phyloP scores from a whole-genome alignment of 2,329 filamentous ascomycete species.

The Diaporthe caulivora region DNA sequence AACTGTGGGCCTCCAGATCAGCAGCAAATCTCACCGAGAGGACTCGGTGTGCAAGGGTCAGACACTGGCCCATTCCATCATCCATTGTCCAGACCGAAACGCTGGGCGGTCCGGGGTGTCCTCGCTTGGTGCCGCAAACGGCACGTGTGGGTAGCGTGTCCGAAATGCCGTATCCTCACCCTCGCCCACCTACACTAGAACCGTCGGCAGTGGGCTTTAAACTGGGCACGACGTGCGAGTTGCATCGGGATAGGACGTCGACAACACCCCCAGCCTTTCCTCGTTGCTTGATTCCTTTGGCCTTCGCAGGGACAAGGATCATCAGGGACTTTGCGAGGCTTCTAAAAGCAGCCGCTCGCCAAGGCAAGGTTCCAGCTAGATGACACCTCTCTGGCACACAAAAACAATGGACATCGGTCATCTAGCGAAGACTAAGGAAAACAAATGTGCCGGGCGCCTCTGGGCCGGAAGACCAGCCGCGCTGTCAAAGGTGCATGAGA shows the following conservation, averaged over 20 bases:
- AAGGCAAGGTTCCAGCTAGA: constrained; percentile 13
- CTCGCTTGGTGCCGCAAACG: constrained; percentile 20
- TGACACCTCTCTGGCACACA: constrained; percentile 25
- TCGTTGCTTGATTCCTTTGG: not conserved
- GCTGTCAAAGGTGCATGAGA: constrained; percentile 39
- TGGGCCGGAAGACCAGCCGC: constrained; percentile 31
- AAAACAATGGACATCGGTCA: not conserved
- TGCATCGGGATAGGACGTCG: not conserved
- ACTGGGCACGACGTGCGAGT: not conserved
- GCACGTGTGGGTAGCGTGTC: constrained; percentile 16
- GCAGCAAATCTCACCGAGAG: constrained; percentile 21
- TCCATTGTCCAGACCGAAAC: constrained; percentile 29
- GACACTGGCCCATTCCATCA: constrained; percentile 3
- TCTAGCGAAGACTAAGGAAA: constrained; percentile 13
- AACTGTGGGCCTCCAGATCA: constrained; percentile 1
- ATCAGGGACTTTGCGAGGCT: not conserved
- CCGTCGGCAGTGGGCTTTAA: constrained; percentile 3
- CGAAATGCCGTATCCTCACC: not conserved
- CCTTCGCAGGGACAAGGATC: constrained; percentile 9
- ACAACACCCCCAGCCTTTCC: constrained; percentile 4
- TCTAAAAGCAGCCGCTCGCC: constrained; percentile 19
- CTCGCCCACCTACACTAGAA: not conserved
- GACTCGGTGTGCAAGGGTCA: constrained; percentile 24
- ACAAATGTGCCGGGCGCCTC: constrained; percentile 27
- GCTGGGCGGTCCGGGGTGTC: constrained; percentile 11